Percentiles rank a stretch among this genome's conserved stretches.
Conservation (phyloP, 768 basidiomycete genomes). For the Boletus barrowsii region DNA sequence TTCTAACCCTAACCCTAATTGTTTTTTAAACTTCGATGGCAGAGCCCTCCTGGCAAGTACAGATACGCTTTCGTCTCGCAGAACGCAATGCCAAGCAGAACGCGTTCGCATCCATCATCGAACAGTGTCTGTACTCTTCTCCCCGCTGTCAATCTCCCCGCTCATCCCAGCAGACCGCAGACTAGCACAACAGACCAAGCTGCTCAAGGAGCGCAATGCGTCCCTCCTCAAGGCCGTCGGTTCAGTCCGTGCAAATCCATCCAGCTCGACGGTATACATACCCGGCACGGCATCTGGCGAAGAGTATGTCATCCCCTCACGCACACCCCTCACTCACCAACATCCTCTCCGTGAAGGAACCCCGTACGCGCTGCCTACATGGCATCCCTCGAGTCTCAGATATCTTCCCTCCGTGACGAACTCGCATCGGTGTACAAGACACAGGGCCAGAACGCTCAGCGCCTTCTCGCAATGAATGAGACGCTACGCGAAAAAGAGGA, state of each 20-base stretch:
- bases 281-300: constrained; percentile 53
- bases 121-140: constrained; percentile 71
- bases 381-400: constrained; percentile 88
- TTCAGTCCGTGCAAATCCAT: constrained; percentile 61
- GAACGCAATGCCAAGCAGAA: constrained; percentile 83
- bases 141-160: not conserved
- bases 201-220: constrained; percentile 89
- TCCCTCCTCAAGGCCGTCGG: constrained; percentile 83
- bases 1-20: constrained; percentile 28
- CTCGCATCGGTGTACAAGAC: constrained; percentile 94
- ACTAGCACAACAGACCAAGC: constrained; percentile 87
- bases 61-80: constrained; percentile 71
- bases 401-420: constrained; percentile 88
- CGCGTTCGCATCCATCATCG: constrained; percentile 80
- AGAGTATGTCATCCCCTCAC: constrained; percentile 51
- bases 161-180: constrained; percentile 64
- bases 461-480: constrained; percentile 91
- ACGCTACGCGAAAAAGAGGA: constrained; percentile 94
- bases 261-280: constrained; percentile 59
- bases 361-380: constrained; percentile 87
- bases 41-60: constrained; percentile 83
- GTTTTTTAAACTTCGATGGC: constrained; percentile 49
- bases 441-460: constrained; percentile 92
- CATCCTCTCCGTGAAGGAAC: constrained; percentile 46
- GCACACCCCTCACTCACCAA: not conserved